Evolutionary conservation across 177 flowering plant genomes (phyloP).

Genomic region (Vitis hybrid): DNA sequence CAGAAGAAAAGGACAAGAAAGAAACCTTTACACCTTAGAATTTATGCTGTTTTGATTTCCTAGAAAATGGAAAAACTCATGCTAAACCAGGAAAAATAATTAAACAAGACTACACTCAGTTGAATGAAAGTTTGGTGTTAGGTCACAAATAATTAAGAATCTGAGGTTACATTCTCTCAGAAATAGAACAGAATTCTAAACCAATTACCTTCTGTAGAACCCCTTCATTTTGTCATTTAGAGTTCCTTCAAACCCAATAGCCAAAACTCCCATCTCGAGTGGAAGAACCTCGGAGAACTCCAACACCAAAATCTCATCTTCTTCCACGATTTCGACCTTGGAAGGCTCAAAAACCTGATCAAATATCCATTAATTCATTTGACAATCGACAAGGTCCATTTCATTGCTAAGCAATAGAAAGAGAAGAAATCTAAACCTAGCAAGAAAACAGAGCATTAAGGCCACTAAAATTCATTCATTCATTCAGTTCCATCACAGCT

Average conservation of each 20-base stretch:
- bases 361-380: neutral
- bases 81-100: no score
- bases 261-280: slow-evolving; percentile 53
- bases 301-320: slow-evolving; percentile 45
- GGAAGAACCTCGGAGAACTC: slow-evolving; percentile 64
- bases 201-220: slow-evolving; percentile 73
- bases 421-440: no score
- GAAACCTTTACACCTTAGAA: neutral
- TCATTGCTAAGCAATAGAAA: no score
- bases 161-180: neutral
- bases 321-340: slow-evolving; percentile 26
- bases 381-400: neutral
- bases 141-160: no score
- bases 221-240: slow-evolving; percentile 91
- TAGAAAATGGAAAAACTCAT: no score
- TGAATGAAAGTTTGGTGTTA: neutral
- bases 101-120: no score
- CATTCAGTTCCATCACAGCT: neutral
- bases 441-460: no score
- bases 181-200: neutral
- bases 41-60: neutral
- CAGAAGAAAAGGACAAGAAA: neutral
- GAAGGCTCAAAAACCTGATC: slow-evolving; percentile 30
- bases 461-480: no score
- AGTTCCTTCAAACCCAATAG: slow-evolving; percentile 60